Conservation (phyloP, 495 filamentous ascomycete species). For the Trichoderma reesei region DNA sequence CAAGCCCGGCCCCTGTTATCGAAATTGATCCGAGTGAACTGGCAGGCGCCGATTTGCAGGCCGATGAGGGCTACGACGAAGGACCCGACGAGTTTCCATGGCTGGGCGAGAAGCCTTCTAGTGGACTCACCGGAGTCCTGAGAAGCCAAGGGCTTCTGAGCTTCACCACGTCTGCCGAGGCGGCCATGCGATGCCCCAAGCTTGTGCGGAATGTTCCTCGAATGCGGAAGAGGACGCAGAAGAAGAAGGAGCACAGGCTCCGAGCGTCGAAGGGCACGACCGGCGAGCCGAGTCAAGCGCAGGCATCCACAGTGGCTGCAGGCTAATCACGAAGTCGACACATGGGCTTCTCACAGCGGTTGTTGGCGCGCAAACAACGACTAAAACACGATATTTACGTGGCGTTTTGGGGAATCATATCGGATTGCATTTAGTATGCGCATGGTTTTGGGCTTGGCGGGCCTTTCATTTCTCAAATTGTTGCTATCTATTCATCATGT, state of each 20-base stretch:
- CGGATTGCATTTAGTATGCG: neutral
- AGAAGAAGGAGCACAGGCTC: conserved; percentile 9
- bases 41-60: neutral
- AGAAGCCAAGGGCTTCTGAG: neutral
- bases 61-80: conserved; percentile 1
- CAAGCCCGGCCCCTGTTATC: neutral
- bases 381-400: neutral
- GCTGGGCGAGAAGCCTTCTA: neutral
- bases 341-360: too few relatives aligned
- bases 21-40: neutral
- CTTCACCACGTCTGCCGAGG: conserved; percentile 15
- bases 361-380: neutral
- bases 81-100: neutral
- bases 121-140: neutral
- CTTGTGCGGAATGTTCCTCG: conserved; percentile 24
- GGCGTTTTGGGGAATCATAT: neutral
- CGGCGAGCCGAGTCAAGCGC: neutral
- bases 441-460: neutral
- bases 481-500: neutral
- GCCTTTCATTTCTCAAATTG: neutral
- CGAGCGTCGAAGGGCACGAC: neutral
- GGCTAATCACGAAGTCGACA: neutral
- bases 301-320: neutral
- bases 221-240: conserved; percentile 20
- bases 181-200: conserved; percentile 22